phyloP scores from a whole-genome alignment of 305 asterid species.

The Fraxinus nigra region DNA sequence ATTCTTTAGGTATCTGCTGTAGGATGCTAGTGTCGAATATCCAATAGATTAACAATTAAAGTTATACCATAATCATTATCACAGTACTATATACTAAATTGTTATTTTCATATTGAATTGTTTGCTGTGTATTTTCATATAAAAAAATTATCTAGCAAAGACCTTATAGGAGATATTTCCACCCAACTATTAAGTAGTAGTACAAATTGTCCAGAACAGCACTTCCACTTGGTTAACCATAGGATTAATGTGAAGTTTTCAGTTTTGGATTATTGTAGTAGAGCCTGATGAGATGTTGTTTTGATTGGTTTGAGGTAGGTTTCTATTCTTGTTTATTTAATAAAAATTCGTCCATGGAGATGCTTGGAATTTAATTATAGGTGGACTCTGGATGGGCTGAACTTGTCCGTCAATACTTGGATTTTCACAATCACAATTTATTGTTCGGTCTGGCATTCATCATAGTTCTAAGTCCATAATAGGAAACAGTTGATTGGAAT shows the following conservation, averaged over 20 bases:
- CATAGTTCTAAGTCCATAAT: background rate
- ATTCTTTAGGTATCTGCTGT: background rate
- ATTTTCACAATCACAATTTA: background rate
- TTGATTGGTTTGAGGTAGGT: background rate
- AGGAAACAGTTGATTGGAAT: background rate
- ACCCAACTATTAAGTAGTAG: background rate
- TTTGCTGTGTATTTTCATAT: background rate
- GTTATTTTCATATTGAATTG: background rate
- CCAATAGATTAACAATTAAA: background rate
- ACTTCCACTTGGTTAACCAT: background rate
- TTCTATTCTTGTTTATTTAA: background rate
- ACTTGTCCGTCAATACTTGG: background rate
- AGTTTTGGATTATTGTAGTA: background rate
- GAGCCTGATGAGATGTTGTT: background rate
- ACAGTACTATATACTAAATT: background rate
- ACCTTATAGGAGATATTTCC: background rate
- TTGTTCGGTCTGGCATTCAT: background rate
- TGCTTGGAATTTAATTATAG: background rate
- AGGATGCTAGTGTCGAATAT: background rate
- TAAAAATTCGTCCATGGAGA: background rate
- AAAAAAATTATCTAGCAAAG: background rate
- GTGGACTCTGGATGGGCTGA: background rate
- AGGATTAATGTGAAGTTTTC: background rate
- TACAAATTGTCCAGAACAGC: background rate
- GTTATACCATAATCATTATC: background rate